phyloP scores from a whole-genome alignment of 192 early-diverging fungal species.

The Rhizoclosmatium sp. region DNA sequence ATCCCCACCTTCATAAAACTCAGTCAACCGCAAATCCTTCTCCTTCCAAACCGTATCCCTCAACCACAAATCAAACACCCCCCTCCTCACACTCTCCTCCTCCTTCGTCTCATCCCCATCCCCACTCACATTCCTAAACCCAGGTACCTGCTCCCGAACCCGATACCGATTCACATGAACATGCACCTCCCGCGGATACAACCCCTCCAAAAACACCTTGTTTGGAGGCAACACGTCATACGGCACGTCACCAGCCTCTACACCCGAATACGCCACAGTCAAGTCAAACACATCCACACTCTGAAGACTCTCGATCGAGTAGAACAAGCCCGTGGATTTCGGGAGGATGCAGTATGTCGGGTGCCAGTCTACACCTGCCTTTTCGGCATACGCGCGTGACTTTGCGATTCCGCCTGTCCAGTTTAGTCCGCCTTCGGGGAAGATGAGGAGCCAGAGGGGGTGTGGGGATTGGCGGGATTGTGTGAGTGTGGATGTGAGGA shows the following conservation, averaged over 20 bases:
- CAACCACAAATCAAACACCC: not conserved
- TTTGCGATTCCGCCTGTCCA: constrained; percentile 73
- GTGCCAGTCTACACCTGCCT: constrained; percentile 30
- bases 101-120: not conserved
- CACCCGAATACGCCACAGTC: constrained; percentile 87
- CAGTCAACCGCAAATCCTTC: constrained; percentile 19
- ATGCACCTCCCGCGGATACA: constrained; percentile 81
- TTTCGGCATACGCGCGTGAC: constrained; percentile 74
- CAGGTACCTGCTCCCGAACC: constrained; percentile 39
- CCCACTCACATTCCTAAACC: constrained; percentile 30
- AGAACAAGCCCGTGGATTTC: constrained; percentile 80
- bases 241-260: constrained; percentile 70
- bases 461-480: constrained; percentile 25
- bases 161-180: constrained; percentile 67
- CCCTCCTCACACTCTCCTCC: not conserved
- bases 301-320: constrained; percentile 72
- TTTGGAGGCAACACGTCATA: constrained; percentile 84
- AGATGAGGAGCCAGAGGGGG: constrained; percentile 91
- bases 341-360: constrained; percentile 81
- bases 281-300: constrained; percentile 86
- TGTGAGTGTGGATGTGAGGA: constrained; percentile 55
- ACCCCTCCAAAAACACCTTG: constrained; percentile 75
- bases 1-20: constrained; percentile 8
- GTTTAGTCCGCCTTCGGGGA: constrained; percentile 95
- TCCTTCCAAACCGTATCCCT: constrained; percentile 17